phyloP scores from a whole-genome alignment of 2,329 filamentous ascomycete species.

The Davidsoniella neocaledoniae region DNA sequence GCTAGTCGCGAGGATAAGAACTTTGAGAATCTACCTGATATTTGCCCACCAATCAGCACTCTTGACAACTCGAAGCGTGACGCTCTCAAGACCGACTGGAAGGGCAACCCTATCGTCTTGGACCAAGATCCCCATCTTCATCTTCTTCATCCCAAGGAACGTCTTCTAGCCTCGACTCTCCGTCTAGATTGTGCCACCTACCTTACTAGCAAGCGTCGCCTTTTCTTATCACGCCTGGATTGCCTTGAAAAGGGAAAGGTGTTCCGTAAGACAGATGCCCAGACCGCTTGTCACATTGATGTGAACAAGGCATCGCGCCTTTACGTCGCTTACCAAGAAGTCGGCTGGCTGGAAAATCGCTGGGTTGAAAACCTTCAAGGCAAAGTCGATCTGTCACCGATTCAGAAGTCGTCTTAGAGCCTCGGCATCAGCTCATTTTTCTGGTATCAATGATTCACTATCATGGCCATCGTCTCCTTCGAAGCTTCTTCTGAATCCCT shows the following conservation, averaged over 20 bases:
- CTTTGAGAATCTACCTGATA: conserved; percentile 54
- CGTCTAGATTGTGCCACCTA: conserved; percentile 78
- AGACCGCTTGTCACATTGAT: conserved; percentile 94
- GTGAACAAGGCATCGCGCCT: conserved; percentile 94
- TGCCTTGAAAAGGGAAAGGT: conserved; percentile 55
- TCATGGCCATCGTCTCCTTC: background rate
- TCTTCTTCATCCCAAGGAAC: conserved; percentile 63
- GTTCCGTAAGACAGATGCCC: conserved; percentile 88
- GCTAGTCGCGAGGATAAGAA: conserved; percentile 70
- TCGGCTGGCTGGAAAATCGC: conserved; percentile 57
- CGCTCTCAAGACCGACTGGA: conserved; percentile 73
- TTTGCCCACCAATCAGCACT: conserved; percentile 50
- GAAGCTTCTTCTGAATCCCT: background rate
- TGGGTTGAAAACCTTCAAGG: conserved; percentile 26
- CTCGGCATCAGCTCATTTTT: background rate
- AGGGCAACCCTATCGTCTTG: conserved; percentile 63
- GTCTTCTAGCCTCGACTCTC: conserved; percentile 58
- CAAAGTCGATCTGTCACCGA: conserved; percentile 6
- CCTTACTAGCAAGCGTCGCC: conserved; percentile 79
- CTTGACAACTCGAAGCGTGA: conserved; percentile 46
- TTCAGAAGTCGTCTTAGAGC: conserved; percentile 8
- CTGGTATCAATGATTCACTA: background rate
- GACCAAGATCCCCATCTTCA: conserved; percentile 51
- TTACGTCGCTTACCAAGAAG: conserved; percentile 75
- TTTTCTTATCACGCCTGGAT: conserved; percentile 63